Evolutionary conservation across 768 basidiomycete species (phyloP).

Genomic region (Paxillus rubicundulus): DNA sequence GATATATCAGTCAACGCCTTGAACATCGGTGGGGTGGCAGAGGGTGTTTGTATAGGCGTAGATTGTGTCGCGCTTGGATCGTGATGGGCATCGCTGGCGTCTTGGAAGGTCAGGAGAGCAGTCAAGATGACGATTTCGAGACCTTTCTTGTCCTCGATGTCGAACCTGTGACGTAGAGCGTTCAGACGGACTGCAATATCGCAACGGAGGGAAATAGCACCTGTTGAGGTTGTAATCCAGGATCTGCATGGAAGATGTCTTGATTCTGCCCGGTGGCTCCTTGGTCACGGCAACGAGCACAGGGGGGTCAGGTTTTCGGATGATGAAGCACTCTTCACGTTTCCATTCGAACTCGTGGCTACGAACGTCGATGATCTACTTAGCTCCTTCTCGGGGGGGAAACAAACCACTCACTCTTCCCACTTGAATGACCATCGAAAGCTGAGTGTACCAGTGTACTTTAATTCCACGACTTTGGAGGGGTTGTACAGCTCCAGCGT

Average conservation of each 20-base stretch:
- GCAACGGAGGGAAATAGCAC: slow-evolving; percentile 33
- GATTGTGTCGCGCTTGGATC: slow-evolving; percentile 20
- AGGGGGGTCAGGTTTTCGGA: slow-evolving; percentile 85
- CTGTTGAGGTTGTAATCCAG: slow-evolving; percentile 84
- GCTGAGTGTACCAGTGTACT: slow-evolving; percentile 66
- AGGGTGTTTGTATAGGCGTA: background rate
- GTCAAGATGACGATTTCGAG: slow-evolving; percentile 80
- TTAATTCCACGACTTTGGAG: slow-evolving; percentile 64
- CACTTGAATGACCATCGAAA: slow-evolving; percentile 81
- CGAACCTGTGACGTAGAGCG: slow-evolving; percentile 51
- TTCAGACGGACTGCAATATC: background rate
- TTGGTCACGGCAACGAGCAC: slow-evolving; percentile 82
- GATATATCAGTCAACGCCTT: slow-evolving; percentile 5
- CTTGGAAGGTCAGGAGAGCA: slow-evolving; percentile 74
- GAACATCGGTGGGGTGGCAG: background rate
- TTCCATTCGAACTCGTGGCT: slow-evolving; percentile 89
- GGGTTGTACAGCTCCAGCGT: slow-evolving; percentile 76
- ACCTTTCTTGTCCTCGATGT: slow-evolving; percentile 82
- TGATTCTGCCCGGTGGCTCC: slow-evolving; percentile 64
- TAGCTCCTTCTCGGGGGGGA: background rate
- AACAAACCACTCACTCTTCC: slow-evolving; percentile 62
- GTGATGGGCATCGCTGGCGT: slow-evolving; percentile 59
- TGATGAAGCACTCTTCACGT: slow-evolving; percentile 76
- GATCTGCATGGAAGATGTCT: slow-evolving; percentile 67
- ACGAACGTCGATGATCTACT: background rate